Base-by-base conservation (phyloP, 257 asterid species). In the Forsythia viridissima region DNA sequence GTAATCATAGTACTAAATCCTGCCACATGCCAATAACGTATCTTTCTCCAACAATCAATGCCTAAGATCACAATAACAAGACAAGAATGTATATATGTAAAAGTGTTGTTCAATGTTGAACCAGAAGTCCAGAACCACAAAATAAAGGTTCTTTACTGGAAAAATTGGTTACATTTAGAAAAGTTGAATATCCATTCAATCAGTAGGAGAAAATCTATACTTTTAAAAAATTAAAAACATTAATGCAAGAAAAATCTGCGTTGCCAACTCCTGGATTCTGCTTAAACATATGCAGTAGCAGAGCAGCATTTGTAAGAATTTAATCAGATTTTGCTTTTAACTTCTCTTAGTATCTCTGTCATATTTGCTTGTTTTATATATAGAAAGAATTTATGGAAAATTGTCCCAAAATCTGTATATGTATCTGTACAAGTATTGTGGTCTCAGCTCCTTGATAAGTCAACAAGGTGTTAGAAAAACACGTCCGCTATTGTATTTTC, bases 1-100 rank as follows among this genome's bases (percentile, higher is more conserved):
- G 74, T 73, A 43, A 94, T 91, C 92, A 94, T 92, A 77, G 90
- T 94, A 67, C 88, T 94, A 72, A 81, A 94, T 15, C 97, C 98
- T 0, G 93, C 92, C 70, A 88, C n/a, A n/a, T n/a, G 97, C 97
- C n/a, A n/a, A n/a, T n/a, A n/a, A n/a, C n/a, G n/a, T 41, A 41
- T 13, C 6, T 46, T 12, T 13, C n/a, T 46, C 55, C 13, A 3
- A 18, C 18, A 12, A 18, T 0, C 55, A 8, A 12, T 46, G 18
- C 55, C 52, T 11, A 44, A 3, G 15, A 46, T 46, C 55, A 46
- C 16, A 12, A 46, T 46, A 85, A 16, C 12, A 46, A 11, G 55
- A 46, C 18, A 10, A 46, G 55, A 46, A 20, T 18, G 5, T 16
- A 24, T 30, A 57, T 5, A n/a, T 43, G 8, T 24, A 55, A 52